Evolutionary conservation across 2,329 filamentous ascomycete genomes (phyloP).

Genomic region (Alternaria sp.): DNA sequence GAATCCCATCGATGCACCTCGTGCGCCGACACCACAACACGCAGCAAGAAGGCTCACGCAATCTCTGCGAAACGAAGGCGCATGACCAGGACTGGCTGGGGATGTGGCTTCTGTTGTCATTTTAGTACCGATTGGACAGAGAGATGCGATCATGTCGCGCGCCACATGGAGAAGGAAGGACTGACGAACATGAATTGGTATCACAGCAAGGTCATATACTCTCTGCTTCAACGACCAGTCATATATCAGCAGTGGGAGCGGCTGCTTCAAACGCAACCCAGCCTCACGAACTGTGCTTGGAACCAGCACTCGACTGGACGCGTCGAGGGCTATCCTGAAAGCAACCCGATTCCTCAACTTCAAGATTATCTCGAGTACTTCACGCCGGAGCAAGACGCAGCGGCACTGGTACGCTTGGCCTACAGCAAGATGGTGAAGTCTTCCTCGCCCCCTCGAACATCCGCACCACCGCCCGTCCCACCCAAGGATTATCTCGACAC

Average conservation of each 20-base stretch:
- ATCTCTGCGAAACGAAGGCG: conserved; percentile 51
- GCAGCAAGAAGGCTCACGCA: conserved; percentile 59
- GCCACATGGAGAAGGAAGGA: conserved; percentile 63
- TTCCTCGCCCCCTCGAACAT: conserved; percentile 15
- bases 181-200: conserved; percentile 70
- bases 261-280: conserved; percentile 27
- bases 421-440: conserved; percentile 26
- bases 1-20: conserved; percentile 67
- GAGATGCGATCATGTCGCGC: conserved; percentile 71
- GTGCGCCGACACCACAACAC: conserved; percentile 36
- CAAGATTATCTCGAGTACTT: conserved; percentile 45
- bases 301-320: conserved; percentile 35
- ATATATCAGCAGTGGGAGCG: conserved; percentile 64
- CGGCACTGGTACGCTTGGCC: conserved; percentile 32
- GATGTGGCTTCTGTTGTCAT: conserved; percentile 71
- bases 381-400: conserved; percentile 22
- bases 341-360: conserved; percentile 25
- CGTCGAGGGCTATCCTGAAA: conserved; percentile 42
- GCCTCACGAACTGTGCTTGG: conserved; percentile 30
- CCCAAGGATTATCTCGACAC: conserved; percentile 18
- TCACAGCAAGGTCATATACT: conserved; percentile 71
- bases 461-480: conserved; percentile 20
- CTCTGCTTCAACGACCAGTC: conserved; percentile 68
- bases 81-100: conserved; percentile 65
- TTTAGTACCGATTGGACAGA: conserved; percentile 68